phyloP scores from a whole-genome alignment of 2,329 filamentous ascomycete species.

The Scedosporium apiospermum region DNA sequence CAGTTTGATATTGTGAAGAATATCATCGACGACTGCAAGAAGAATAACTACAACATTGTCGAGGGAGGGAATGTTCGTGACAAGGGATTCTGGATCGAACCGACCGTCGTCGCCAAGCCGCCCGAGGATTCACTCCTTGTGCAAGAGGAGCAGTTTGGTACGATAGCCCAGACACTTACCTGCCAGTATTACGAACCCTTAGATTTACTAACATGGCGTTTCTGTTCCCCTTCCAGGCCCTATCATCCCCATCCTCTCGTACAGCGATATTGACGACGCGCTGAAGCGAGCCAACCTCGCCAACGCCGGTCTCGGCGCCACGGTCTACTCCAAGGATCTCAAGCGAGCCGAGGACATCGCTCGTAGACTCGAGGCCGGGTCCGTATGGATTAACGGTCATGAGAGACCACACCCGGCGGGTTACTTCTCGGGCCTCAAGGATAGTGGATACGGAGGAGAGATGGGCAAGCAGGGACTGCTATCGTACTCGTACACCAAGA shows the following conservation, averaged over 20 bases:
- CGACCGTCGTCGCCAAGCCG: constrained; percentile 51
- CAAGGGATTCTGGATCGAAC: constrained; percentile 44
- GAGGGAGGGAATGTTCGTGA: constrained; percentile 29
- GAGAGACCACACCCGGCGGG: constrained; percentile 20
- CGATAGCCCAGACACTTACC: not conserved
- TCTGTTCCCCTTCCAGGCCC: constrained; percentile 31
- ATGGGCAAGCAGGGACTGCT: constrained; percentile 23
- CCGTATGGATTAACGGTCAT: constrained; percentile 46
- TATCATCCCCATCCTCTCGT: constrained; percentile 53
- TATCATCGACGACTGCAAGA: constrained; percentile 41
- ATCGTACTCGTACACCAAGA: constrained; percentile 22
- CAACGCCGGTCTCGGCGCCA: constrained; percentile 44
- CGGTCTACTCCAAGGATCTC: constrained; percentile 47
- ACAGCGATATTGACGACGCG: constrained; percentile 51
- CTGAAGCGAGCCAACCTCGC: constrained; percentile 45
- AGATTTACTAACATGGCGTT: too few relatives aligned
- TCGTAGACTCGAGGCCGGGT: constrained; percentile 44
- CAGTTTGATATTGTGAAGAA: constrained; percentile 46
- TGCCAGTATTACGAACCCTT: too few relatives aligned
- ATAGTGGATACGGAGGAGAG: constrained; percentile 24
- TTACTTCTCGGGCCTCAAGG: constrained; percentile 22
- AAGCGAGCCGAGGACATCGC: constrained; percentile 41
- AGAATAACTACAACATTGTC: constrained; percentile 44
- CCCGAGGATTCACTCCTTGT: constrained; percentile 47
- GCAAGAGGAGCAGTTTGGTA: constrained; percentile 39